These are phyloP conservation scores for Didymella segeticola DNA, from an alignment of 2,329 filamentous ascomycete species.

Conservation along the genomic window DNA sequence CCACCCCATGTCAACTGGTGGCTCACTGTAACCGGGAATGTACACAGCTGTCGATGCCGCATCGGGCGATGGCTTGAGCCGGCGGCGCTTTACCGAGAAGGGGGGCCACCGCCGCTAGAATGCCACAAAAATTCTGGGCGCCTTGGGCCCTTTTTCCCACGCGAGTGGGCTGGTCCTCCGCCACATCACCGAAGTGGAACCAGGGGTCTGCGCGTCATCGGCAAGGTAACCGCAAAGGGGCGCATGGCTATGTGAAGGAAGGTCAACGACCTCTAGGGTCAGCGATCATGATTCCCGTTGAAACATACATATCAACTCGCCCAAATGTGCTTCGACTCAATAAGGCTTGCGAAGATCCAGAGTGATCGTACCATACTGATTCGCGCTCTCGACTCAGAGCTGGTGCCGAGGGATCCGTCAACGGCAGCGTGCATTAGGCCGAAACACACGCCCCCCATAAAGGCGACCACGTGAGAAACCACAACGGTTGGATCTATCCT, in stretches of 20 bases:
- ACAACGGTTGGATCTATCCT: neutral
- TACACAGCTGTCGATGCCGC: slow-evolving; percentile 32
- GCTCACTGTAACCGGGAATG: slow-evolving; percentile 22
- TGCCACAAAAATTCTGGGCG: slow-evolving; percentile 37
- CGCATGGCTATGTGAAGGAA: neutral
- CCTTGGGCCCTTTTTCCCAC: slow-evolving; percentile 31
- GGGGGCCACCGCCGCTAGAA: slow-evolving; percentile 34
- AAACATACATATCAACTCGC: neutral
- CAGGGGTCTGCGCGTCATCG: slow-evolving; percentile 47
- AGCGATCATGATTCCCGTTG: neutral
- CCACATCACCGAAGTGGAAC: slow-evolving; percentile 33
- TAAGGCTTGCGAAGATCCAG: neutral
- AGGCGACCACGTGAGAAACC: neutral
- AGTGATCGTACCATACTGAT: neutral
- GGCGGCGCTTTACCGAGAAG: slow-evolving; percentile 30
- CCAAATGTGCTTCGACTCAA: neutral
- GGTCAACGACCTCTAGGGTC: neutral
- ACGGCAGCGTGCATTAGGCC: slow-evolving; percentile 22
- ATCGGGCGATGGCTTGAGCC: slow-evolving; percentile 27
- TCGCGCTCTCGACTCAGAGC: slow-evolving; percentile 1
- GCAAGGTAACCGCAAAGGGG: slow-evolving; percentile 34
- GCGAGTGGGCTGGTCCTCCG: slow-evolving; percentile 36
- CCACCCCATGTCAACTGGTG: slow-evolving; percentile 20
- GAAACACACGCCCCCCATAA: slow-evolving; percentile 23
- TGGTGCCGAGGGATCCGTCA: slow-evolving; percentile 9